Evolutionary conservation across 768 basidiomycete genomes (phyloP), one percentile per base, ranked within the genome.

Genomic region (Pleurotus tuber-regium): DNA sequence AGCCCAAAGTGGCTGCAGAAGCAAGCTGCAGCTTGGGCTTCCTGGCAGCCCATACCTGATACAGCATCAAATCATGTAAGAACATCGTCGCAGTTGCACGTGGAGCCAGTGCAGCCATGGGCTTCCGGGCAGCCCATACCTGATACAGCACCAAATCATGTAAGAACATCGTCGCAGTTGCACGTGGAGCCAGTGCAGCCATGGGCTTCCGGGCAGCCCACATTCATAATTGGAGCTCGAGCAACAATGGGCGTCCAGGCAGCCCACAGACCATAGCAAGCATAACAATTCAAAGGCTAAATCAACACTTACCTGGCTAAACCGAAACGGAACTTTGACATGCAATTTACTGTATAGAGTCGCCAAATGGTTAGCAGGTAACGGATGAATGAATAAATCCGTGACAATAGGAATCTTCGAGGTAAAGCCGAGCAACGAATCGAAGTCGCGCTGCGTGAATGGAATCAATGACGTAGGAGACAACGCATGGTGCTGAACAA

Each of bases 391-490:
- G 26, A 31, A 36, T 31, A 49, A n/a, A 14, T 33, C 30, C 14
- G 11, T 16, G 14, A 2, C 16, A 23, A 35, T 36, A 8, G 47
- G 47, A 25, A 49, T 49, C 2, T 12, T 16, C 8, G 29, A 24
- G 11, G 47, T 36, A 21, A 49, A 49, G 31, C 47, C 47, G 21
- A 49, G 26, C 4, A 49, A 33, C 4, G 47, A 49, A 26, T 49
- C 47, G 47, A 31, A 49, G 24, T 49, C 47, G 19, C 47, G 47
- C 2, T 7, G 11, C 4, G 10, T 49, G 28, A 18, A 16, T 31
- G 47, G 31, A 21, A 33, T 33, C 3, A 8, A 12, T 21, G 21
- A 8, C 18, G 18, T 7, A 25, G 3, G 21, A 46, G n/a, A 24
- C 8, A 23, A 24, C 12, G 12, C 4, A 16, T 35, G 16, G 33